Base-by-base conservation (phyloP, 805 yeast genomes). In the Clavispora asparagi region DNA sequence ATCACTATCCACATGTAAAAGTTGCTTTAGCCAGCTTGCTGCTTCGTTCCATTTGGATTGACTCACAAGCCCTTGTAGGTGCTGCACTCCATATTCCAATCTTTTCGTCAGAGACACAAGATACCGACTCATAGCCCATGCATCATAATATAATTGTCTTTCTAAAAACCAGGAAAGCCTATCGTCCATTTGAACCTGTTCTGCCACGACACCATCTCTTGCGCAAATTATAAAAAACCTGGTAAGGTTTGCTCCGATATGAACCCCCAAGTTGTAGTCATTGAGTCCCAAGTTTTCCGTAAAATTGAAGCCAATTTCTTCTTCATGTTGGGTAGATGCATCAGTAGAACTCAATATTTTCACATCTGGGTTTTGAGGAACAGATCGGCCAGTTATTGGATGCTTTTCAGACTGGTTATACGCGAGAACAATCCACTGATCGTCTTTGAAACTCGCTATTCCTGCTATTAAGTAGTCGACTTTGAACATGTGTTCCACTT, bases 261-360 rank as follows among this genome's bases (percentile, higher is more conserved):
- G 73, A 42, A 77, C 78, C 1, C 83, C 79, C 40, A 91, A 63
- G 52, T 79, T 83, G 59, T 86, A 87, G 60, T 94, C 98, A 60
- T 92, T 91, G 14, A 86, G 69, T 0, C 95, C 90, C 38, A 88
- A 64, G 12, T 73, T 69, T 19, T 79, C 73, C 9, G 39, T 38
- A 10, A 19, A 17, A 40, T 70, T 76, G 47, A 88, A 63, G 0
- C 84, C 80, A 2, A 92, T 74, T 59, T 85, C 95, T 61, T 92
- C 97, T 19, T 83, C 88, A 44, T 86, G 82, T 12, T 79, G 73
- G 42, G 87, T 95, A 47, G 80, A 85, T 8, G 92, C 88, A 8
- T 82, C 79, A 1, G 68, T 55, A 1, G 83, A 70, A 59, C 85
- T 83, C 16, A 88, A 66, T 1, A 94, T 71, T 49, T 83, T 79